Percentiles rank a stretch among this genome's conserved stretches.
phyloP scores from a whole-genome alignment of 306 rosid species.

The Inga oerstediana region DNA sequence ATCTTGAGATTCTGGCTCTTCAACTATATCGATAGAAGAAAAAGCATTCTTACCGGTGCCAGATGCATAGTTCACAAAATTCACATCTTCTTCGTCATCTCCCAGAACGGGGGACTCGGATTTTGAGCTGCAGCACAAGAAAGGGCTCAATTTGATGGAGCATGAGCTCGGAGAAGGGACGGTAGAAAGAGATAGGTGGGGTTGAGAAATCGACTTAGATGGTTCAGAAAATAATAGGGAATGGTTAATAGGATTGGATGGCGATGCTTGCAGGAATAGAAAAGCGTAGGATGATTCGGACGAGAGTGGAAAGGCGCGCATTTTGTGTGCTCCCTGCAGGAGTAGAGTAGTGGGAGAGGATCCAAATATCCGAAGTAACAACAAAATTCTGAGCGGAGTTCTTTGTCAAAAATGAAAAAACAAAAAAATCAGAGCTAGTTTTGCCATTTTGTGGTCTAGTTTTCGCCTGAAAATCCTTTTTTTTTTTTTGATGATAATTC shows the following conservation, averaged over 20 bases:
- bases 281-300: slow-evolving; percentile 23
- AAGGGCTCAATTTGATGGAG: slow-evolving; percentile 32
- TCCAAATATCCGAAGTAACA: neutral
- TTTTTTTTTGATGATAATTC: too few species aligned
- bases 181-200: neutral
- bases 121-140: slow-evolving; percentile 40
- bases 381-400: neutral
- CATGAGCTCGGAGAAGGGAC: slow-evolving; percentile 24
- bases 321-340: slow-evolving; percentile 15
- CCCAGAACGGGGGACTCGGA: slow-evolving; percentile 31
- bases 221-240: slow-evolving; percentile 28
- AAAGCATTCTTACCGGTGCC: slow-evolving; percentile 1
- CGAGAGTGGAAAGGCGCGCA: slow-evolving; percentile 44
- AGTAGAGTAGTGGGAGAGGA: neutral
- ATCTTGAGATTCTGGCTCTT: slow-evolving; percentile 21
- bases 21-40: slow-evolving; percentile 7
- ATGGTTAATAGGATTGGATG: slow-evolving; percentile 21
- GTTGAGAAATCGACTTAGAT: slow-evolving; percentile 14
- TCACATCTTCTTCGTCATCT: neutral
- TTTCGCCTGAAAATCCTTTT: neutral
- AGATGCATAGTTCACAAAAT: neutral
- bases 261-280: slow-evolving; percentile 4
- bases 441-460: neutral
- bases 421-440: neutral
- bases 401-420: too few species aligned